Conservation (phyloP, 2,329 filamentous ascomycete species). For the Beauveria bassiana region DNA sequence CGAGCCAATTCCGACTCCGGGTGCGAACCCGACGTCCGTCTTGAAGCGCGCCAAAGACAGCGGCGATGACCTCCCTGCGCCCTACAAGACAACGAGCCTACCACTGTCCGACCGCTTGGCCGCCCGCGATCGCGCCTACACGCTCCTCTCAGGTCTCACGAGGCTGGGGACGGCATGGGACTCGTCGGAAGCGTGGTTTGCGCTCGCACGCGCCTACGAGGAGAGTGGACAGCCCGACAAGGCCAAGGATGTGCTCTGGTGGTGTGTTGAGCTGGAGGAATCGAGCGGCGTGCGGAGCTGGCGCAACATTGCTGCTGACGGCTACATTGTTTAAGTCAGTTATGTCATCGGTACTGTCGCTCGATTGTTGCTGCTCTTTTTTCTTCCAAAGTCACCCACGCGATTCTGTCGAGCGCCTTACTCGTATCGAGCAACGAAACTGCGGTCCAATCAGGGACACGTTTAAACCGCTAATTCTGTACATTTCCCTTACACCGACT, state of each 20-base stretch:
- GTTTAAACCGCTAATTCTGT: neutral
- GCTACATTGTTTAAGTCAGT: slow-evolving; percentile 46
- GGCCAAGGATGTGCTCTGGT: slow-evolving; percentile 91
- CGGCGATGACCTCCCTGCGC: slow-evolving; percentile 37
- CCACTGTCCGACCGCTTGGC: slow-evolving; percentile 76
- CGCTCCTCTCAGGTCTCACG: slow-evolving; percentile 72
- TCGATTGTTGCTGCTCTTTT: neutral
- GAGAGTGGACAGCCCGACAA: slow-evolving; percentile 77
- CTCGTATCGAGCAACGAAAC: neutral
- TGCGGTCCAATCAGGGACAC: neutral
- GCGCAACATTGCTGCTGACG: slow-evolving; percentile 59
- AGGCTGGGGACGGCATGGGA: slow-evolving; percentile 87
- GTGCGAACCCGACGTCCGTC: slow-evolving; percentile 2
- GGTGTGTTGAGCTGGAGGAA: slow-evolving; percentile 94
- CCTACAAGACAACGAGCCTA: slow-evolving; percentile 52
- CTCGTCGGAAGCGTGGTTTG: slow-evolving; percentile 86
- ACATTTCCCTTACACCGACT: neutral
- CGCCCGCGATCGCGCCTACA: slow-evolving; percentile 81
- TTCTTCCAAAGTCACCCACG: neutral
- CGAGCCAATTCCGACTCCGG: slow-evolving; percentile 17
- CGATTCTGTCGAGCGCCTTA: neutral
- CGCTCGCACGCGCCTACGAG: slow-evolving; percentile 80
- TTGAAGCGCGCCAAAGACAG: slow-evolving; percentile 18
- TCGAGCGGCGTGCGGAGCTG: slow-evolving; percentile 71
- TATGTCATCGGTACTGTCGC: neutral